Base-by-base conservation (phyloP, 257 asterid genomes). In the Ligustrum vulgare region DNA sequence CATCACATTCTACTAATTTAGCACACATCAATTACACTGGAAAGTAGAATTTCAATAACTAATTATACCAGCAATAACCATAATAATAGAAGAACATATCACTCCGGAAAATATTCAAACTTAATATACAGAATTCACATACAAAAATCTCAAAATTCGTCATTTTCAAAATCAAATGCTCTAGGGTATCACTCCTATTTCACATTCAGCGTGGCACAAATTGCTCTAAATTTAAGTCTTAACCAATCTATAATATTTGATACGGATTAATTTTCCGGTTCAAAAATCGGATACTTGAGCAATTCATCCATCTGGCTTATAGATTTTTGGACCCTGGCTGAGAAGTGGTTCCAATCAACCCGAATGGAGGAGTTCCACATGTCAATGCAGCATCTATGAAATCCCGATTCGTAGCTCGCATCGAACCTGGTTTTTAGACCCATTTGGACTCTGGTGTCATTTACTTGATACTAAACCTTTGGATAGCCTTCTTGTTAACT, bases 361-460 rank as follows among this genome's bases (percentile, higher is more conserved):
- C 75, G 86, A 22, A 90, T 71, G 9, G 86, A 86, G 3, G 91
- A 89, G 80, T 22, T 86, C 93, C 94, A 90, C 0, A 81, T 66
- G 31, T 82, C 90, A 75, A 92, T 66, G 69, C 90, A 84, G 39
- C 94, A 91, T 72, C 91, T 86, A 79, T 88, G 86, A 34, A 88
- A 88, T n/a, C 96, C 97, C 77, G 87, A 75, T 70, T 90, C 93
- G 60, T 86, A 85, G 49, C 97, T 96, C 16, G 80, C 77, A 81
- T 88, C 83, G 35, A 91, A 93, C 62, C 98, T 94, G 51, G 78
- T 80, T 77, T 83, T 84, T 8, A 90, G 81, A 66, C 97, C 89
- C 67, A 90, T n/a, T n/a, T n/a, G n/a, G n/a, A n/a, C n/a, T 91
- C 76, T 84, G 83, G 10, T 75, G 75, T 62, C 95, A 87, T 76